Evolutionary conservation across 2,329 filamentous ascomycete genomes (phyloP).

Genomic region (Colletotrichum limetticola): DNA sequence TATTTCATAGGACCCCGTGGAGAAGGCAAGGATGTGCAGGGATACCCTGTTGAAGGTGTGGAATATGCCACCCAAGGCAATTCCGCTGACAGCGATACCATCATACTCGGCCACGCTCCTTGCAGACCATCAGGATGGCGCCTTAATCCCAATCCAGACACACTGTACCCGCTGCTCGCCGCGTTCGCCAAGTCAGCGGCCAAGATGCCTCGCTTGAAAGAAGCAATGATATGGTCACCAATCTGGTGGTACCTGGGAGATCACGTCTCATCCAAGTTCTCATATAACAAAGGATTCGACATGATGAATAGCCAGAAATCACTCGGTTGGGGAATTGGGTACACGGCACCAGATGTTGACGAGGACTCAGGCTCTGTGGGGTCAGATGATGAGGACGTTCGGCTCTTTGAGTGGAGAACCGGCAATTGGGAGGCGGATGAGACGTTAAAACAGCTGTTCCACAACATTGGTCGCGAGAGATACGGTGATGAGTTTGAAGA

Average conservation of each 20-base stretch:
- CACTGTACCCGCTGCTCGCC: neutral
- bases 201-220: conserved; percentile 8
- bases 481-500: neutral
- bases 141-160: neutral
- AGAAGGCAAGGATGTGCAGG: neutral
- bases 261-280: neutral
- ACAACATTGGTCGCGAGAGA: neutral
- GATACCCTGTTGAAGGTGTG: neutral
- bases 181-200: neutral
- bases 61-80: neutral
- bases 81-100: neutral
- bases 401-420: neutral
- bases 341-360: neutral
- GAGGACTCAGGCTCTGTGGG: neutral
- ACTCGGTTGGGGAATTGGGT: conserved; percentile 8
- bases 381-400: neutral
- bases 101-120: neutral
- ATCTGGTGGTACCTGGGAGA: conserved; percentile 1
- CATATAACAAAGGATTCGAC: neutral
- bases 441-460: neutral
- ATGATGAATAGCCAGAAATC: neutral
- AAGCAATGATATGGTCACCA: conserved; percentile 15
- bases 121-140: conserved; percentile 4
- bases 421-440: neutral
- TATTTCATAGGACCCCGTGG: conserved; percentile 4